phyloP scores from a whole-genome alignment of 1,139 yeast genomes.

The Nakaseomyces bracarensis region DNA sequence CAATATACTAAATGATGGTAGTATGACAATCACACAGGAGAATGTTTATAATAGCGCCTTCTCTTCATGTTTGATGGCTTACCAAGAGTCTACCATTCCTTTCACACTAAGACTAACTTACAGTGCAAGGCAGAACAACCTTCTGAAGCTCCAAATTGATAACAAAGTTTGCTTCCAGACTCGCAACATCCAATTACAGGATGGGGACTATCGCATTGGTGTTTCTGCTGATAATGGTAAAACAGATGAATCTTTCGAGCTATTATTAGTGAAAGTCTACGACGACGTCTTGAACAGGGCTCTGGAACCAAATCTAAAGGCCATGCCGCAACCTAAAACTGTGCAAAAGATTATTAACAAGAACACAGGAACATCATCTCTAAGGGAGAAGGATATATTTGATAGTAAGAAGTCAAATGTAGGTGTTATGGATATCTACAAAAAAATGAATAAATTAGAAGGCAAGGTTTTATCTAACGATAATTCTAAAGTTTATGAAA shows the following conservation, averaged over 20 bases:
- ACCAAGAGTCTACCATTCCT: conserved; percentile 63
- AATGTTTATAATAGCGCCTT: conserved; percentile 34
- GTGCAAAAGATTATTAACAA: conserved; percentile 31
- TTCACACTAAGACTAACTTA: conserved; percentile 58
- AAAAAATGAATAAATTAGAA: conserved; percentile 29
- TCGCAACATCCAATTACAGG: conserved; percentile 35
- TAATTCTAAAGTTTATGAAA: conserved; percentile 18
- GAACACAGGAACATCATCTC: conserved; percentile 27
- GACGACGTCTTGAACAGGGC: conserved; percentile 46
- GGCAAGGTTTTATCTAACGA: conserved; percentile 32
- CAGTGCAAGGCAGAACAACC: conserved; percentile 34
- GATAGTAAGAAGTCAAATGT: conserved; percentile 23
- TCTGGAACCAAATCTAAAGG: conserved; percentile 48
- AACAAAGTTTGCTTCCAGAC: conserved; percentile 65
- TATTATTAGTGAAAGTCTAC: conserved; percentile 49
- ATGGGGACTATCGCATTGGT: conserved; percentile 38
- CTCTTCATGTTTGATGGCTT: conserved; percentile 51
- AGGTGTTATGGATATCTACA: conserved; percentile 24
- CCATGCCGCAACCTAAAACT: conserved; percentile 40
- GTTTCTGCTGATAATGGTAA: conserved; percentile 41
- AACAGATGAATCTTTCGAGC: conserved; percentile 47
- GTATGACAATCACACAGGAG: conserved; percentile 18
- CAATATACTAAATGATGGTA: conserved; percentile 48
- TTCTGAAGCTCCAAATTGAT: conserved; percentile 59
- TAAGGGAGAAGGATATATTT: conserved; percentile 24